Conservation (phyloP, 768 basidiomycete genomes). For the Erythrobasidium yunnanense region DNA sequence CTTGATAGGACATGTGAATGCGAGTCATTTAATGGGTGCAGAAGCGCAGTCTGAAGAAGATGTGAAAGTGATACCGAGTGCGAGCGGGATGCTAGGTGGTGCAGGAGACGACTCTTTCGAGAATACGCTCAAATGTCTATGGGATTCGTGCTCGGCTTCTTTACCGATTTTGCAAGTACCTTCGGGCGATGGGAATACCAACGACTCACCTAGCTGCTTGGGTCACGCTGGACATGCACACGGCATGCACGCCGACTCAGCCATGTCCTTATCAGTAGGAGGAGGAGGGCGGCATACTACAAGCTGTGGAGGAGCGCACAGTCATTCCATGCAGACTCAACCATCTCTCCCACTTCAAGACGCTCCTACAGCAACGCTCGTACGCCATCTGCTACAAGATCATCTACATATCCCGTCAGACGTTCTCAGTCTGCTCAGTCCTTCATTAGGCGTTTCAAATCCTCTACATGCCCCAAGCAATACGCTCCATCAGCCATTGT, state of each 20-base stretch:
- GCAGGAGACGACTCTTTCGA: slow-evolving; percentile 7
- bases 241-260: neutral
- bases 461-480: neutral
- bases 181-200: too few species aligned
- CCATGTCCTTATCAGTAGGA: neutral
- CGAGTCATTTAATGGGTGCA: neutral
- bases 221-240: neutral
- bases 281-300: too few species aligned
- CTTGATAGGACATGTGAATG: slow-evolving; percentile 18
- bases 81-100: neutral
- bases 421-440: slow-evolving; percentile 1
- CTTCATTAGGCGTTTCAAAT: neutral
- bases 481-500: too few species aligned
- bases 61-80: neutral
- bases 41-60: neutral
- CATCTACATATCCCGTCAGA: slow-evolving; percentile 17
- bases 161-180: neutral
- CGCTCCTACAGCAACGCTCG: slow-evolving; percentile 7
- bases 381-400: slow-evolving; percentile 17
- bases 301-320: too few species aligned
- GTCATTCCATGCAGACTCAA: neutral
- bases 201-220: neutral
- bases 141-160: slow-evolving; percentile 22
- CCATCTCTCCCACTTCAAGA: neutral
- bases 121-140: slow-evolving; percentile 8